Percentiles rank a stretch among this genome's conserved stretches.
Evolutionary conservation across 495 filamentous ascomycete genomes (phyloP).

Genomic region (Opeltia flavorubescens): DNA sequence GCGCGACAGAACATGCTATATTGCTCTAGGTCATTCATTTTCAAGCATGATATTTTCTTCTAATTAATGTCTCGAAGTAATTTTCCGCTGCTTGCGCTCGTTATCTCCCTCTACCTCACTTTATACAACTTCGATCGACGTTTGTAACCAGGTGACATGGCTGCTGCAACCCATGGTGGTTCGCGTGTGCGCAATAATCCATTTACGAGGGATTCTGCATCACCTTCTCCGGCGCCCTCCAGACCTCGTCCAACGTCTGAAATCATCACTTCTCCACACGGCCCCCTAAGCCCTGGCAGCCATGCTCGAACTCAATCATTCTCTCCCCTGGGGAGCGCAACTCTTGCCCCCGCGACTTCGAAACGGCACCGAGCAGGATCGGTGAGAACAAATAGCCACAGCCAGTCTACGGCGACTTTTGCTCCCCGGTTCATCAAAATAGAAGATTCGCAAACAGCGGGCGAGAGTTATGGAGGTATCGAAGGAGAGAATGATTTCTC

Average conservation of each 20-base stretch:
- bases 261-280: constrained; percentile 43
- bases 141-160: too few relatives aligned
- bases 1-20: too few relatives aligned
- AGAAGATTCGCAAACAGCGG: constrained; percentile 51
- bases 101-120: too few relatives aligned
- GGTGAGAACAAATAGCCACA: constrained; percentile 32
- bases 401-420: constrained; percentile 59
- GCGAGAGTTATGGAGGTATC: constrained; percentile 59
- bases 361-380: constrained; percentile 48
- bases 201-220: constrained; percentile 50
- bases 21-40: too few relatives aligned
- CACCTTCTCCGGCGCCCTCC: constrained; percentile 44
- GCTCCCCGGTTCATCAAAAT: constrained; percentile 89
- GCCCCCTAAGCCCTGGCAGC: constrained; percentile 24
- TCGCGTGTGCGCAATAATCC: constrained; percentile 59
- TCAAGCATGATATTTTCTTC: too few relatives aligned
- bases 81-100: too few relatives aligned
- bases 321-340: constrained; percentile 28
- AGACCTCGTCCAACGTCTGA: constrained; percentile 57
- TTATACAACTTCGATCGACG: too few relatives aligned
- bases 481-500: constrained; percentile 98
- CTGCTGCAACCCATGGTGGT: constrained; percentile 21
- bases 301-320: constrained; percentile 45
- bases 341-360: constrained; percentile 20
- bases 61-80: too few relatives aligned